A percentile compares a stretch with the other conserved stretches of the same genome.
Evolutionary conservation across 768 basidiomycete species (phyloP).

Genomic region (Thelephora ganbajun): DNA sequence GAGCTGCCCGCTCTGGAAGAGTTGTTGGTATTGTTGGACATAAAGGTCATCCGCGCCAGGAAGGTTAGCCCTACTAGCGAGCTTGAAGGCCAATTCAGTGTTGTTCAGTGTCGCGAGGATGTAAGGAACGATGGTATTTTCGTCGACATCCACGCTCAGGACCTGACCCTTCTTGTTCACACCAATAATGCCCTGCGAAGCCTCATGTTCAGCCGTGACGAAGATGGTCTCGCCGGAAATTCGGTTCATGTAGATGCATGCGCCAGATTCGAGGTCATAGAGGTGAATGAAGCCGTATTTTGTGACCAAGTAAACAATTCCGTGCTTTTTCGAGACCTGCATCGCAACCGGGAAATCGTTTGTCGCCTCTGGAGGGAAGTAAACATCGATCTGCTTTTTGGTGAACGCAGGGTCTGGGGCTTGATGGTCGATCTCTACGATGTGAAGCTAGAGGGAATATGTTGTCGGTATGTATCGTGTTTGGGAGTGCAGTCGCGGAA

Average conservation of each 20-base stretch:
- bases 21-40: constrained; percentile 82
- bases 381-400: constrained; percentile 98
- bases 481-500: neutral
- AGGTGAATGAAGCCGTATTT: constrained; percentile 99
- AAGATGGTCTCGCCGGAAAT: constrained; percentile 99
- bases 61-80: constrained; percentile 89
- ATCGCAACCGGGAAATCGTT: constrained; percentile 99
- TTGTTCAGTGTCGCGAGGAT: constrained; percentile 90
- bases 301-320: constrained; percentile 93
- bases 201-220: constrained; percentile 93
- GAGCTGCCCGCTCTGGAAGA: constrained; percentile 82
- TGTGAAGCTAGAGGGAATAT: constrained; percentile 56
- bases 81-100: constrained; percentile 93
- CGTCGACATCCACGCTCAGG: constrained; percentile 91
- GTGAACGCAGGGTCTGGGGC: constrained; percentile 85
- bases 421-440: constrained; percentile 95
- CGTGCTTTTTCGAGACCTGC: constrained; percentile 96
- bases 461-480: neutral
- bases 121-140: constrained; percentile 91
- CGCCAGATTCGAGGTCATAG: constrained; percentile 93
- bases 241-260: constrained; percentile 99
- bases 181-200: constrained; percentile 89
- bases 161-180: constrained; percentile 99
- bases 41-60: constrained; percentile 98
- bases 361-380: constrained; percentile 95